Evolutionary conservation across 805 yeast species (phyloP).

Genomic region (Cyberlindnera samutprakarnensis): DNA sequence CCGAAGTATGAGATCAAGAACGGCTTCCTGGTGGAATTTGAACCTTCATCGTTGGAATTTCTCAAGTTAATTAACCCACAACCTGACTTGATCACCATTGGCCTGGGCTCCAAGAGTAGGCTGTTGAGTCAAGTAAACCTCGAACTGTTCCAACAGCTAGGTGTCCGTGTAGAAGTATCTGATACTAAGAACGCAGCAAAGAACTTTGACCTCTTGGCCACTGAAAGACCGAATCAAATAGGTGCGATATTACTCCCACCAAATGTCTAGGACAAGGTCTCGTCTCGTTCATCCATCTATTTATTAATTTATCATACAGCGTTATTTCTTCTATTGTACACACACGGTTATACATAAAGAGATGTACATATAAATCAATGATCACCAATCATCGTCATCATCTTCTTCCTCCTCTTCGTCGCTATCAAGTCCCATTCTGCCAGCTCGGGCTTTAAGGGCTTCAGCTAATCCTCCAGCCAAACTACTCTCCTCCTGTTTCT

Average conservation of each 20-base stretch:
- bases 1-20: constrained; percentile 29
- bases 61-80: constrained; percentile 58
- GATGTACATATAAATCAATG: too few relatives aligned
- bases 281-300: not conserved
- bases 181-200: constrained; percentile 62
- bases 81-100: constrained; percentile 69
- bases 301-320: not conserved
- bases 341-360: not conserved
- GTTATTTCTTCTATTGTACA: not conserved
- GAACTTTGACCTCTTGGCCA: constrained; percentile 67
- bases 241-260: constrained; percentile 67
- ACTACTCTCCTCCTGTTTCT: constrained; percentile 49
- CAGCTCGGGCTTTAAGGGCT: constrained; percentile 75
- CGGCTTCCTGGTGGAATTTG: constrained; percentile 47
- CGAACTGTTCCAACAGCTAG: constrained; percentile 42
- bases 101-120: constrained; percentile 59
- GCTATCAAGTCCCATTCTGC: constrained; percentile 49
- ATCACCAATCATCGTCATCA: constrained; percentile 46
- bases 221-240: constrained; percentile 70
- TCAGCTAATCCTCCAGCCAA: constrained; percentile 86
- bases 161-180: constrained; percentile 64
- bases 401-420: constrained; percentile 67
- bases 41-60: constrained; percentile 36
- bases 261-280: constrained; percentile 20
- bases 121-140: constrained; percentile 52